Percentiles rank a stretch among this genome's conserved stretches.
Conservation (phyloP, 495 filamentous ascomycete genomes). For the Penicillium riverlandense region DNA sequence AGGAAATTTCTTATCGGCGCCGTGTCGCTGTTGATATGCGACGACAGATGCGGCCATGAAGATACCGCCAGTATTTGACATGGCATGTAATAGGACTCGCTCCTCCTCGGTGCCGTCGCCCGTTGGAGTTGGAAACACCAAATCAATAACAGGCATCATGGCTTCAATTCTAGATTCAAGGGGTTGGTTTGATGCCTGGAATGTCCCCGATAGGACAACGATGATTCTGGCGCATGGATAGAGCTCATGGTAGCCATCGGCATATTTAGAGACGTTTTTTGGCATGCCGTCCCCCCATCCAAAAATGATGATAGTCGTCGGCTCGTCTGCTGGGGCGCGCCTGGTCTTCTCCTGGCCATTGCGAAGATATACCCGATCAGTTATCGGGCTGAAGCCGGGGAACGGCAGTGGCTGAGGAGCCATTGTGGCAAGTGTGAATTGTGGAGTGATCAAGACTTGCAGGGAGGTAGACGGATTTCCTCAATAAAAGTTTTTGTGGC, state of each 20-base stretch:
- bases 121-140: constrained; percentile 28
- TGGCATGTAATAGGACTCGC: constrained; percentile 38
- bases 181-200: constrained; percentile 33
- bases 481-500: background rate
- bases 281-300: constrained; percentile 50
- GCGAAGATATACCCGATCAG: constrained; percentile 20
- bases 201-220: constrained; percentile 41
- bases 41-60: constrained; percentile 41
- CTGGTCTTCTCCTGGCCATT: constrained; percentile 13
- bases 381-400: constrained; percentile 20
- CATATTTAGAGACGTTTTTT: constrained; percentile 48
- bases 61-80: constrained; percentile 47
- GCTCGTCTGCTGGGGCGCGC: constrained; percentile 10
- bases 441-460: background rate
- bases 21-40: constrained; percentile 31
- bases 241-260: constrained; percentile 43
- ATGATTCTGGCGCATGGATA: constrained; percentile 39
- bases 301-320: constrained; percentile 32
- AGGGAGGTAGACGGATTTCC: background rate
- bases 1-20: constrained; percentile 30
- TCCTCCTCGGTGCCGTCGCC: constrained; percentile 13
- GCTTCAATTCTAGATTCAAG: constrained; percentile 32
- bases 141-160: constrained; percentile 45
- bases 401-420: constrained; percentile 16
- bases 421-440: constrained; percentile 5